Conservation (phyloP, 768 basidiomycete species). For the Macrolepiota dolichaula region DNA sequence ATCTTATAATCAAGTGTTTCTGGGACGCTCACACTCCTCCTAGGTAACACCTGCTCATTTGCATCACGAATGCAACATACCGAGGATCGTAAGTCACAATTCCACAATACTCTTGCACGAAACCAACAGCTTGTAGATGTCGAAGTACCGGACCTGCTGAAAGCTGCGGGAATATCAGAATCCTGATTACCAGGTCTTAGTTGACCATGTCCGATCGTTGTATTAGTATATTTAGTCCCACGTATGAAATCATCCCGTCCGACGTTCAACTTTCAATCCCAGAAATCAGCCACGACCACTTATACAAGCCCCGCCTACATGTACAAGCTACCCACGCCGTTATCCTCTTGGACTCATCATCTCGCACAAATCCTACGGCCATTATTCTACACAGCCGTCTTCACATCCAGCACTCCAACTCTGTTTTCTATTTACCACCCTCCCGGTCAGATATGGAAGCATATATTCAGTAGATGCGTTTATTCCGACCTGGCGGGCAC, state of each 20-base stretch:
- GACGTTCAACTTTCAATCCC: not conserved
- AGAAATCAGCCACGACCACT: not conserved
- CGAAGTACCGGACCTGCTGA: conserved; percentile 48
- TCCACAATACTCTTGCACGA: conserved; percentile 16
- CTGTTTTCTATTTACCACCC: not conserved
- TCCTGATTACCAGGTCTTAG: not conserved
- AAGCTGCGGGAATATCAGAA: conserved; percentile 32
- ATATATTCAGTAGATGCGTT: conserved; percentile 19
- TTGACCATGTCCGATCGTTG: not conserved
- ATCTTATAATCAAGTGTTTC: not conserved
- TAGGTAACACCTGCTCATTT: conserved; percentile 45
- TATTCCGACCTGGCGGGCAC: conserved; percentile 20
- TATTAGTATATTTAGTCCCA: not conserved
- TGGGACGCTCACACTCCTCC: not conserved
- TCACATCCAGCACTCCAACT: not conserved
- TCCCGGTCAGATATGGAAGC: conserved; percentile 22
- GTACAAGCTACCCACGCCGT: not conserved
- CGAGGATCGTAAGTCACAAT: conserved; percentile 49
- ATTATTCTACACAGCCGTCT: not conserved
- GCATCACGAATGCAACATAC: conserved; percentile 60
- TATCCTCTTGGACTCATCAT: not conserved
- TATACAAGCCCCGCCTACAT: not conserved
- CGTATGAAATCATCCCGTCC: not conserved
- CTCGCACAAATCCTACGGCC: not conserved
- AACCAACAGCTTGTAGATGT: conserved; percentile 31